phyloP scores from a whole-genome alignment of 495 filamentous ascomycete species.

The Massariosphaeria phaeospora region DNA sequence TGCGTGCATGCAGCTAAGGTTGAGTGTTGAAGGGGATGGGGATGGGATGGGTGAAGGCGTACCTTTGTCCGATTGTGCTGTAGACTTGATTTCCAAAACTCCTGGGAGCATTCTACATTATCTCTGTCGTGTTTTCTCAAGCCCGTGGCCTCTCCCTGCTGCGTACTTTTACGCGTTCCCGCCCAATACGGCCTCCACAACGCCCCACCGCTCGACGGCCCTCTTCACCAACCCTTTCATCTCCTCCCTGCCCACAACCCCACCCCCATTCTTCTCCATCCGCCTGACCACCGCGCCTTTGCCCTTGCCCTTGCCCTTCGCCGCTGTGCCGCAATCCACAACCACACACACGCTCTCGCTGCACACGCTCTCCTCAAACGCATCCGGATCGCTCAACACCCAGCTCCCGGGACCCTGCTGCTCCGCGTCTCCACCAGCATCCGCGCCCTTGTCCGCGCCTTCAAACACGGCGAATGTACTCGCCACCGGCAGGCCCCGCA shows the following conservation, averaged over 20 bases:
- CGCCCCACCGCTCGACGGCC: constrained; percentile 52
- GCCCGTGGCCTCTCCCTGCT: not conserved
- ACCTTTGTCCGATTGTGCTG: no score
- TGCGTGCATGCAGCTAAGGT: no score
- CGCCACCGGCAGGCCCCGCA: constrained; percentile 61
- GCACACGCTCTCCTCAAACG: constrained; percentile 79
- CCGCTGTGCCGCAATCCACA: constrained; percentile 64
- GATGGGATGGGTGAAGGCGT: no score
- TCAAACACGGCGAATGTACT: constrained; percentile 66
- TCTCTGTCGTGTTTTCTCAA: no score
- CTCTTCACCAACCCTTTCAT: constrained; percentile 52
- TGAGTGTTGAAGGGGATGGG: no score
- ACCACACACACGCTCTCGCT: constrained; percentile 68
- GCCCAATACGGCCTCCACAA: constrained; percentile 42
- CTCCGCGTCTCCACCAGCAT: constrained; percentile 8
- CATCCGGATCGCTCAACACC: constrained; percentile 83
- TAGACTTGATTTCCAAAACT: not conserved
- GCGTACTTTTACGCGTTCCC: not conserved
- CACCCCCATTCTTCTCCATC: constrained; percentile 82
- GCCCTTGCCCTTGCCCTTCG: constrained; percentile 44
- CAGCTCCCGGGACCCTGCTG: constrained; percentile 52
- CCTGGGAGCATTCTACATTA: no score
- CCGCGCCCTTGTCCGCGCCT: constrained; percentile 42
- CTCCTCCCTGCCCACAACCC: constrained; percentile 50
- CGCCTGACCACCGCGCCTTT: constrained; percentile 50